Evolutionary conservation across 768 basidiomycete genomes (phyloP), one percentile per base, ranked within the genome.

Genomic region (Obba rivulosa): DNA sequence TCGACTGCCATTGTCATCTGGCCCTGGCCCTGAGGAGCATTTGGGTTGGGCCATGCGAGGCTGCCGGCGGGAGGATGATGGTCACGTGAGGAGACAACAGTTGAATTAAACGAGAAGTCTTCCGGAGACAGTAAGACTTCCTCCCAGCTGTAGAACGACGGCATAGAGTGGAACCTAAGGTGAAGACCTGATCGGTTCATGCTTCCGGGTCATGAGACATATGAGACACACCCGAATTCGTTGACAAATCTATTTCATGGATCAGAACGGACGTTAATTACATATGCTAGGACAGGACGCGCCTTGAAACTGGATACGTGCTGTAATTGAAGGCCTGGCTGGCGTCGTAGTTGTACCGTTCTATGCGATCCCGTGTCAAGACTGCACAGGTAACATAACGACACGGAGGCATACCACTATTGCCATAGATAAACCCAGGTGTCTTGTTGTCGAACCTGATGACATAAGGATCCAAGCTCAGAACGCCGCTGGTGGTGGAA

Each of bases 61-160:
- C 60, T 66, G 7, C 76, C 76, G 9, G 80, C 74, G 1, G 78
- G 75, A 14, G 75, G 74, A 52, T 80, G 79, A 49, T 80, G 78
- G 44, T 80, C 76, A 31, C 79, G 70, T 8, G 79, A 77, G 53
- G 70, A 66, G 4, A 80, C 78, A 8, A 76, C 77, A 0, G 75
- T 76, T 0, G 78, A 78, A 60, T 80, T 80, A 65, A 81, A 80
- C 21, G 66, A 66, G 61, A 78, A 80, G 55, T 80, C 79, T 8
- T 70, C 72, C 0, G 73, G 69, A 3, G 71, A 70, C 18, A 61
- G 54, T 3, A 81, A 70, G 1, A 77, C 80, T 55, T 80, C 77
- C 55, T 79, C 69, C 79, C 79, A 82, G 44, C 66, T 74, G 51
- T 78, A 81, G 62, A 81, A 77, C 1, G 79, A 80, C 4, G 79